Base-by-base conservation (phyloP, 2,329 filamentous ascomycete genomes). In the Verticillium tricorpus region DNA sequence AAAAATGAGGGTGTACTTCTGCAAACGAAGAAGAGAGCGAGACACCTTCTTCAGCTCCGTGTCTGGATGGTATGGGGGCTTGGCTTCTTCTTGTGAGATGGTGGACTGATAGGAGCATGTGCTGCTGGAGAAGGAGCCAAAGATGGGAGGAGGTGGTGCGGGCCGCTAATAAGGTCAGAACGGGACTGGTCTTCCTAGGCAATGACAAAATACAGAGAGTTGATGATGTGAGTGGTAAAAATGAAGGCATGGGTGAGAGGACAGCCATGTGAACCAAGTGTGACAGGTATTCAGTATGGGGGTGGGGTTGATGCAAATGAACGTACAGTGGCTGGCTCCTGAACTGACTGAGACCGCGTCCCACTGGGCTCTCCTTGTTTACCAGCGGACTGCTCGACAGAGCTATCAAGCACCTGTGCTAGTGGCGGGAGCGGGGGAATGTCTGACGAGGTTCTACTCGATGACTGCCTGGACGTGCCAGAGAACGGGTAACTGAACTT, bases 1-100 rank as follows among this genome's bases (percentile, higher is more conserved):
- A 7, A 71, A 60, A 32, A 78, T 75, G 39, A 78, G 70, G 28
- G 70, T 68, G 70, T 73, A 78, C 66, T 78, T 78, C 32, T 78
- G 76, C 11, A 77, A 65, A 3, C 69, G 67, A 0, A 78, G 73
- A 14, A 78, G 70, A 15, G 66, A 66, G 58, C 72, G 75, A 52
- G 75, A 78, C 57, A 77, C 71, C 15, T 67, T 69, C 59, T 75
- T 74, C 35, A 78, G 74, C 57, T 78, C 76, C 4, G 71, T 70
- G 4, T 78, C 76, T 0, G 76, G 72, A 59, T 78, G 71, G 74
- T 75, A 78, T 31, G 74, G 72, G 9, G 72, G 65, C 59, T 76
- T 77, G 22, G 76, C 74, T 55, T 77, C 75, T 62, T 77, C 75
- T 50, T 77, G 75, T 12, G 66, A 61, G 12, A 77, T 66, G 0